phyloP scores from a whole-genome alignment of 805 yeast genomes.

The Blastobotrys americana region DNA sequence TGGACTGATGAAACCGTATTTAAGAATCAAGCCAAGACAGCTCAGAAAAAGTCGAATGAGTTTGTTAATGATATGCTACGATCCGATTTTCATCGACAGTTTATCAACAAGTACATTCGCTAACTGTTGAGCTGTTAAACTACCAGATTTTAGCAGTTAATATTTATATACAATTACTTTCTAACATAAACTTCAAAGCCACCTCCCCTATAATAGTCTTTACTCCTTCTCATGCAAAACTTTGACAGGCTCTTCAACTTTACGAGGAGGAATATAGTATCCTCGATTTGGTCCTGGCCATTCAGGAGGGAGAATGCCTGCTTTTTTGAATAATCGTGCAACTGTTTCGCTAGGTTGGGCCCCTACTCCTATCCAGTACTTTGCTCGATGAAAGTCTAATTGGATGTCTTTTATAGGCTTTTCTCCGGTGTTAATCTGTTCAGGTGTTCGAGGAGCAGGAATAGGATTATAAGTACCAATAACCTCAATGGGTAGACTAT shows the following conservation, averaged over 20 bases:
- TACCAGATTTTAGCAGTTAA: too few species aligned
- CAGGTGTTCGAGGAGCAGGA: slow-evolving; percentile 60
- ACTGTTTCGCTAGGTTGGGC: slow-evolving; percentile 90
- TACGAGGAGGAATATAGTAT: slow-evolving; percentile 16
- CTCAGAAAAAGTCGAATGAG: slow-evolving; percentile 16
- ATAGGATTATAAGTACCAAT: slow-evolving; percentile 88
- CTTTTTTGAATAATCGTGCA: slow-evolving; percentile 67
- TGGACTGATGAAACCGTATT: slow-evolving; percentile 34
- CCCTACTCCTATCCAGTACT: slow-evolving; percentile 96
- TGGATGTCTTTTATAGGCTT: slow-evolving; percentile 69
- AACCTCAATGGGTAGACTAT: slow-evolving; percentile 86
- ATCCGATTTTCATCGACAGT: slow-evolving; percentile 33
- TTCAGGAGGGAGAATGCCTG: slow-evolving; percentile 42
- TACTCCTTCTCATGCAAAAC: slow-evolving; percentile 1
- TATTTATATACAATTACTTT: slow-evolving; percentile 2
- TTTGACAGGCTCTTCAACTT: slow-evolving; percentile 9
- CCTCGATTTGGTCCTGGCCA: slow-evolving; percentile 31
- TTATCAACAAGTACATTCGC: slow-evolving; percentile 30
- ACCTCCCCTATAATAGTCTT: too few species aligned
- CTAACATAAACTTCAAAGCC: not conserved
- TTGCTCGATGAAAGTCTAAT: slow-evolving; percentile 80
- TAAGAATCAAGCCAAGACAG: slow-evolving; percentile 29
- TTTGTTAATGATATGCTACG: slow-evolving; percentile 33
- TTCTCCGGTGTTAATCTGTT: slow-evolving; percentile 48
- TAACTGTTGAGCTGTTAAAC: too few species aligned